Base-by-base conservation (phyloP, 306 rosid species). In the Acacia melanoxylon region DNA sequence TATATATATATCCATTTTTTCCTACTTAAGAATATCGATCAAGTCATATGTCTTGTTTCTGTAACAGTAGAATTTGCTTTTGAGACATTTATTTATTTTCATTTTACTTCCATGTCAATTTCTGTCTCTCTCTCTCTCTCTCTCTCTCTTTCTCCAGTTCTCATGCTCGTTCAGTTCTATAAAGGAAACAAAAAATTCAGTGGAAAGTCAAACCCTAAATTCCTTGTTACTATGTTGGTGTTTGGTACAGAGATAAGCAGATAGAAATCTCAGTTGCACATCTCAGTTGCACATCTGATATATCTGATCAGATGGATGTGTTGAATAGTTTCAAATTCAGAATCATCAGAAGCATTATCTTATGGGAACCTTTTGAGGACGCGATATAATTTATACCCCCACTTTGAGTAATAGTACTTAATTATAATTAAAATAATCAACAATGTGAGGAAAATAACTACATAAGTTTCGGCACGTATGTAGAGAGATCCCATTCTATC, bases 141-240 rank as follows among this genome's bases (percentile, higher is more conserved):
- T 8, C 25, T 2, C 61, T 8, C 62, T 8, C 35, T 2, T 13
- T 54, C 10, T 74, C 48, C 74, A 11, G 45, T 71, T 74, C 11
- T 69, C 10, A 80, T 56, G 44, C 70, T 22, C 6, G 17, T 45
- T 84, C 74, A 75, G 27, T 68, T 76, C 59, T 80, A 59, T 62
- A 65, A 59, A 52, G 46, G 58, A 80, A 80, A 72, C 71, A 33
- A 29, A 66, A 10, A 67, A 45, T 65, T 65, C 41, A n/a, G 68
- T 66, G 77, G 24, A 67, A 42, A 78, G 87, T 78, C 85, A 82
- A 82, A 80, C 89, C 88, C 91, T 88, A 86, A 37, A 81, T 76
- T 71, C 76, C 65, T 40, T 46, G 56, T 27, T 46, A 61, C 45
- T n/a, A 65, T 76, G 74, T 81, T 77, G 71, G 52, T 25, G 29